A percentile compares a stretch with the other conserved stretches of the same genome.
These are phyloP conservation scores for Aureoboletus auriporus DNA, from an alignment of 768 basidiomycete genomes.

Conservation along the genomic window DNA sequence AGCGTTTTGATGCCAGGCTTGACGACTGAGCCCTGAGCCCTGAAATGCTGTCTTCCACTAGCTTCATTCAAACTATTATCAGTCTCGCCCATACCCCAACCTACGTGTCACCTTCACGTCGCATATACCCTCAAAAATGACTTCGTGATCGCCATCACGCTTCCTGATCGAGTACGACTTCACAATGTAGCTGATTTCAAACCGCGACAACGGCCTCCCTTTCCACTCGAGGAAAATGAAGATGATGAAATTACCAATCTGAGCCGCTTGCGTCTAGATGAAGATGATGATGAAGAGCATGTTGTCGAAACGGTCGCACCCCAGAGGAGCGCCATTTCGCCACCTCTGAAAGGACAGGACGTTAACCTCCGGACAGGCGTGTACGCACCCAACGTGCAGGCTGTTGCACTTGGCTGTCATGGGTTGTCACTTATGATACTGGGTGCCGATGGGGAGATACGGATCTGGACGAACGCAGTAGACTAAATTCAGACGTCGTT, in stretches of 20 bases:
- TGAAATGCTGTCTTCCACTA: slow-evolving; percentile 23
- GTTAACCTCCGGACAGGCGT: slow-evolving; percentile 13
- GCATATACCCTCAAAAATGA: slow-evolving; percentile 44
- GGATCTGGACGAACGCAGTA: slow-evolving; percentile 23
- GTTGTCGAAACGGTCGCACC: slow-evolving; percentile 1
- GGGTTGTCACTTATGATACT: slow-evolving; percentile 31
- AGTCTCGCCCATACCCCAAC: slow-evolving; percentile 40
- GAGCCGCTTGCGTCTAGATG: slow-evolving; percentile 25
- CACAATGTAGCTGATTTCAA: slow-evolving; percentile 45
- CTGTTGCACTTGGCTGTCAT: slow-evolving; percentile 40
- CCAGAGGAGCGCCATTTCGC: slow-evolving; percentile 12
- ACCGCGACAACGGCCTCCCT: slow-evolving; percentile 39
- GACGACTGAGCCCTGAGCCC: neutral
- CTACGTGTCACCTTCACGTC: slow-evolving; percentile 35
- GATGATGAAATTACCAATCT: slow-evolving; percentile 19
- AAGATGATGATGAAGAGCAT: slow-evolving; percentile 24
- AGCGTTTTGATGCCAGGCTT: slow-evolving; percentile 20
- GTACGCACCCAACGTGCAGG: slow-evolving; percentile 28
- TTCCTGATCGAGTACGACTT: slow-evolving; percentile 38
- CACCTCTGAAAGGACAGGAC: slow-evolving; percentile 18
- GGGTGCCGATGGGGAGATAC: slow-evolving; percentile 17
- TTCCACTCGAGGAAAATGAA: slow-evolving; percentile 34
- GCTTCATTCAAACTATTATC: slow-evolving; percentile 67
- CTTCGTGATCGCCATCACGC: slow-evolving; percentile 49
- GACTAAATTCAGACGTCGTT: slow-evolving; percentile 7